Conservation (phyloP, 2,329 filamentous ascomycete species). For the Calonectria pseudoturangicola region DNA sequence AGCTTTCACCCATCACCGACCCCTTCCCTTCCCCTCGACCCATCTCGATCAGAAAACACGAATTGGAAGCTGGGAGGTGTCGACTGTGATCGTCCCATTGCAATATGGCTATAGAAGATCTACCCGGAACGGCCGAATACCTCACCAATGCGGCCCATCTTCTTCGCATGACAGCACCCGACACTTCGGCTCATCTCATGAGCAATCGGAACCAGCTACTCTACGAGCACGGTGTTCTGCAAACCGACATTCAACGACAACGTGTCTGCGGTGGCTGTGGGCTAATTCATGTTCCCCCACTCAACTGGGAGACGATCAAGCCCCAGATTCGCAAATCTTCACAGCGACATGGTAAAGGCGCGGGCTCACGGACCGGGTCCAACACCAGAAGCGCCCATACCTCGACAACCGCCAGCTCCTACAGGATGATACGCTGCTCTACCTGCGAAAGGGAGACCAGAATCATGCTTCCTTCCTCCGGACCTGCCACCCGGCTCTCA, state of each 20-base stretch:
- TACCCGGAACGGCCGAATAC: slow-evolving; percentile 62
- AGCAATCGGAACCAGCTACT: slow-evolving; percentile 70
- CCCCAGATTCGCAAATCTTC: slow-evolving; percentile 57
- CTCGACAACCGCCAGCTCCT: slow-evolving; percentile 49
- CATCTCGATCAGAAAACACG: background rate
- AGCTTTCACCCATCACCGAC: slow-evolving; percentile 15
- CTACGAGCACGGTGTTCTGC: slow-evolving; percentile 65
- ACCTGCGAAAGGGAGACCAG: slow-evolving; percentile 67
- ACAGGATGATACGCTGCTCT: slow-evolving; percentile 66
- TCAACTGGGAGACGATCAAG: slow-evolving; percentile 66
- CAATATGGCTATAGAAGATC: slow-evolving; percentile 49
- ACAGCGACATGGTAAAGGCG: slow-evolving; percentile 36
- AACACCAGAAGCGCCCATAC: background rate
- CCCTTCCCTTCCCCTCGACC: slow-evolving; percentile 11
- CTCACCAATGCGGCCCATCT: slow-evolving; percentile 77
- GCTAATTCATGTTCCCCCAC: slow-evolving; percentile 70
- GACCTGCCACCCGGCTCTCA: slow-evolving; percentile 50
- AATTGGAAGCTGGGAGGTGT: background rate
- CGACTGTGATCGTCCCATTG: background rate
- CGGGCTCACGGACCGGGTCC: slow-evolving; percentile 5
- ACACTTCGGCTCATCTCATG: slow-evolving; percentile 77
- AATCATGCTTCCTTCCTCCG: slow-evolving; percentile 63
- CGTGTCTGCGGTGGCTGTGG: slow-evolving; percentile 77
- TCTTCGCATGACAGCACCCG: slow-evolving; percentile 70
- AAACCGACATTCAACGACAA: slow-evolving; percentile 70